phyloP scores from a whole-genome alignment of 1,139 yeast species.

The Diutina neorugosa region DNA sequence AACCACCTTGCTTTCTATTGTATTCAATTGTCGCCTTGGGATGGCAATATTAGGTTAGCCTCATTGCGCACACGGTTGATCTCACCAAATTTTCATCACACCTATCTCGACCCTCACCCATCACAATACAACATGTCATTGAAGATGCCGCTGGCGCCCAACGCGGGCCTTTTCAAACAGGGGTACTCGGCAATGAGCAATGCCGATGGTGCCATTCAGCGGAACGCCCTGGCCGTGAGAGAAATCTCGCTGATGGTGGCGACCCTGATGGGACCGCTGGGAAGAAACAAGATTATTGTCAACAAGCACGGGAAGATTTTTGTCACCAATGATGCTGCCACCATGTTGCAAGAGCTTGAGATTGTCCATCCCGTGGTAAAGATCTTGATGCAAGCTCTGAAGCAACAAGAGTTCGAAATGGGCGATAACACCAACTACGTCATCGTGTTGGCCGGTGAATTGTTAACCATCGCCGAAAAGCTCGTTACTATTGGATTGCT shows the following conservation, averaged over 20 bases:
- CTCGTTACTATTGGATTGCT: constrained; percentile 75
- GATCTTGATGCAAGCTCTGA: constrained; percentile 88
- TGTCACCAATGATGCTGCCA: constrained; percentile 93
- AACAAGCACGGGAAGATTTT: constrained; percentile 72
- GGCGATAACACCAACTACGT: constrained; percentile 39
- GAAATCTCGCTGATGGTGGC: constrained; percentile 86
- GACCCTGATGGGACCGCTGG: constrained; percentile 96
- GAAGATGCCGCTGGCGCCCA: constrained; percentile 87
- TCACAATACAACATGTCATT: constrained; percentile 48
- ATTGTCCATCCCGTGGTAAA: constrained; percentile 97
- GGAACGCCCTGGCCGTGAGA: constrained; percentile 89
- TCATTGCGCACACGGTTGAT: background rate
- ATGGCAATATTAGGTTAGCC: background rate
- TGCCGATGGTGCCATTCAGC: constrained; percentile 88
- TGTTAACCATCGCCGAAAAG: constrained; percentile 74
- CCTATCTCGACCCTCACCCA: background rate
- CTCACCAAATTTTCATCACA: background rate
- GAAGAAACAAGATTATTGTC: constrained; percentile 90
- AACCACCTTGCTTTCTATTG: too few species aligned
- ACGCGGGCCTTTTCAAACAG: constrained; percentile 86
- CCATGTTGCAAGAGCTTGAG: constrained; percentile 86
- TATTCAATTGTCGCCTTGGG: background rate
- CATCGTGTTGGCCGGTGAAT: constrained; percentile 73
- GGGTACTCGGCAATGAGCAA: constrained; percentile 86
- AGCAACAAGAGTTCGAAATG: constrained; percentile 87